Evolutionary conservation across 2,329 filamentous ascomycete species (phyloP), one percentile per base, ranked within the genome.

Genomic region (Fusarium sp.): DNA sequence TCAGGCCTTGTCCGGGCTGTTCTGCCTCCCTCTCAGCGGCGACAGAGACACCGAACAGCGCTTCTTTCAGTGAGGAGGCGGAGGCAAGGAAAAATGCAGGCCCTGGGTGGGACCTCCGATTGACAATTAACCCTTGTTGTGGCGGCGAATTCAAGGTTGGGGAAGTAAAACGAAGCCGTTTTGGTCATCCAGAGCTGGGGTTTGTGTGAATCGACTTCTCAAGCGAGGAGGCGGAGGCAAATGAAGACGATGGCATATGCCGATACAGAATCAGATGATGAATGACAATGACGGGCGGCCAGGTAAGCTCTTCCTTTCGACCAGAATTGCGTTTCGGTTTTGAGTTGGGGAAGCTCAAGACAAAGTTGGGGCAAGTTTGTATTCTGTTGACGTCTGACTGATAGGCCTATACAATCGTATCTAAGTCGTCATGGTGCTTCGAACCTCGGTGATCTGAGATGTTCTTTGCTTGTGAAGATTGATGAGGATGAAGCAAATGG

Each of bases 401-500:
- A 67, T 60, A 74, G 55, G 59, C n/a, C 56, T 56, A 50, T 22
- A 36, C 53, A 28, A 57, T 66, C 53, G 41, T 39, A 9, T 39
- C 39, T 44, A 51, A 42, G 38, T 32, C 24, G 51, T 53, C 32
- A 59, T 65, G 32, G 47, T 22, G 47, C 39, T 39, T 35, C 41
- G 44, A 64, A 39, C 64, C 69, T 74, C 61, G 72, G 72, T 22
- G 61, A 55, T 62, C 60, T 36, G 28, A 42, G 24, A 39, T 44
- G n/a, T 44, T 44, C 47, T 70, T 69, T 67, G 58, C 72, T 75
- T 75, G 72, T 75, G 72, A 75, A 75, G 47, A 75, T 75, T 73
- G 69, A 55, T 75, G 72, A 74, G 68, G 50, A 36, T 35, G 61
- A 74, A 39, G 28, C 50, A 36, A 45, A 55, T 55, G 51, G 35